These are phyloP conservation scores for Xylaria sp. DNA, from an alignment of 495 filamentous ascomycete species.

Conservation along the genomic window DNA sequence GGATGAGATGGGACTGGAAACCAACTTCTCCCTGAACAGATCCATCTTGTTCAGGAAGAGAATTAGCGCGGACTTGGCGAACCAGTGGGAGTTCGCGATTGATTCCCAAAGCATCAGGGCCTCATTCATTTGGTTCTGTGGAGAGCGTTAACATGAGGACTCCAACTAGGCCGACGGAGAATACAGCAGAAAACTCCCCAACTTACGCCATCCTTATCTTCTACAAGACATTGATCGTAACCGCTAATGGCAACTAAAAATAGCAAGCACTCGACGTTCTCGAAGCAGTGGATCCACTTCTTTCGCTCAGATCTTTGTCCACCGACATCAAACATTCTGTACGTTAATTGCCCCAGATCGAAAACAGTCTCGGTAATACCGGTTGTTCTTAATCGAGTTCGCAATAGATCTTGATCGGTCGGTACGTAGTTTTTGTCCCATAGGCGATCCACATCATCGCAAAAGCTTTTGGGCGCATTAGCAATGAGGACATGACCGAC, in stretches of 20 bases:
- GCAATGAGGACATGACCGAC: slow-evolving; percentile 14
- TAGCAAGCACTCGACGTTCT: slow-evolving; percentile 91
- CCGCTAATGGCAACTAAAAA: slow-evolving; percentile 97
- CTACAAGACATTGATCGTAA: slow-evolving; percentile 95
- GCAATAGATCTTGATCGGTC: slow-evolving; percentile 95
- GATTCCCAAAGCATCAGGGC: slow-evolving; percentile 98
- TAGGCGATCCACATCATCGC: slow-evolving; percentile 85
- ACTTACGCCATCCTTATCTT: slow-evolving; percentile 96
- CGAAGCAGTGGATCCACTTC: slow-evolving; percentile 99
- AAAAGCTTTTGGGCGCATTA: slow-evolving; percentile 69
- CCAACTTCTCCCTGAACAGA: slow-evolving; percentile 90
- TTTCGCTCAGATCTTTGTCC: slow-evolving; percentile 97
- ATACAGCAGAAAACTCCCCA: not conserved
- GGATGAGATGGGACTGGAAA: slow-evolving; percentile 77
- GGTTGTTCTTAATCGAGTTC: slow-evolving; percentile 90
- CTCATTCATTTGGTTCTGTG: slow-evolving; percentile 99
- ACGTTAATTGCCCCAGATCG: slow-evolving; percentile 92
- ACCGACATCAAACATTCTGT: slow-evolving; percentile 98
- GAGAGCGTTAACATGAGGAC: slow-evolving; percentile 32
- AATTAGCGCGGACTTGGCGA: slow-evolving; percentile 93
- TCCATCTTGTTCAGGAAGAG: slow-evolving; percentile 99
- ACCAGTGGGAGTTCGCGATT: slow-evolving; percentile 97
- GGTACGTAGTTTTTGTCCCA: slow-evolving; percentile 88
- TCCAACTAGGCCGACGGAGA: not conserved
- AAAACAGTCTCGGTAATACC: slow-evolving; percentile 98